Base-by-base conservation (phyloP, 306 rosid genomes). In the Argentina anserina region DNA sequence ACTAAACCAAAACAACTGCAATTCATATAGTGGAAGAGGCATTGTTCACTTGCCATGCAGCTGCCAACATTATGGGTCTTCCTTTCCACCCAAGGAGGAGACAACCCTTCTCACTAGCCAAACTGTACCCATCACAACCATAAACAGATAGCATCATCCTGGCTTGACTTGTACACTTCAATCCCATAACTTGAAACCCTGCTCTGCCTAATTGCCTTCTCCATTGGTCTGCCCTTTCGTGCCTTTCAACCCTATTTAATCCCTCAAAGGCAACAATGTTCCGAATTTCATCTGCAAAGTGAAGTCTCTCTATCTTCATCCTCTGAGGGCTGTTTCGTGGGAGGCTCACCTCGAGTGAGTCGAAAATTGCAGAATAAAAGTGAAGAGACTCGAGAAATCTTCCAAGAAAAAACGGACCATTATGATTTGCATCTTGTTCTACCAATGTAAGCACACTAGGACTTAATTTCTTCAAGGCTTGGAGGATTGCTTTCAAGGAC, bases 401-500 rank as follows among this genome's bases (percentile, higher is more conserved):
- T 64, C 96, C 91, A 36, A 91, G 87, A 74, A 91, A 91, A 70
- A 91, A 89, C 25, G 97, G 96, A 3, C 96, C 91, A 28, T 91
- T 91, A 55, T 91, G 97, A 74, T 89, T 89, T 68, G 96, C 87
- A 50, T 91, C 96, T 83, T 86, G 93, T 79, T 91, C 96, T n/a
- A 87, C 86, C 36, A 89, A 78, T 49, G 87, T 86, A 4, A 92
- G 52, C 33, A 62, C 78, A 59, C 71, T 62, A 25, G 96, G 97
- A 26, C 80, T 66, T 75, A 92, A 65, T 63, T 80, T 86, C 90
- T 85, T 89, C 43, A 89, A 69, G 70, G 96, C 89, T 79, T 83
- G 90, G 14, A 92, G 90, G 72, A 83, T 83, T 65, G 70, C 86
- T 76, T 89, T 89, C 25, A 87, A 76, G 77, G 85, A 78, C 34